phyloP scores from a whole-genome alignment of 2,329 filamentous ascomycete species.

The Alternaria alternata region DNA sequence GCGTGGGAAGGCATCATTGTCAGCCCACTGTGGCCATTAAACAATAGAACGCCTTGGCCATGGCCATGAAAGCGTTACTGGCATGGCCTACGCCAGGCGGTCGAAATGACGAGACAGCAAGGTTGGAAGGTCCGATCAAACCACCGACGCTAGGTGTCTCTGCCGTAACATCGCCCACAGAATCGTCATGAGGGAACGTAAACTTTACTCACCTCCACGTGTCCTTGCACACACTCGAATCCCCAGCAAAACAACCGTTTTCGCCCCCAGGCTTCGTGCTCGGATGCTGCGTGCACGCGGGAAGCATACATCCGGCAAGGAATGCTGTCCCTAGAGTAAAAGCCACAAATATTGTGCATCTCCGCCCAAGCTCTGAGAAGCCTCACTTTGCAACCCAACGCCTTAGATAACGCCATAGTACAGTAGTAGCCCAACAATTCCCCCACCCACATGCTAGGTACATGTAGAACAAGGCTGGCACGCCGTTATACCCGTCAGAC shows the following conservation, averaged over 20 bases:
- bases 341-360: not conserved
- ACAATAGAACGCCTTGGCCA: not conserved
- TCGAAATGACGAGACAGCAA: not conserved
- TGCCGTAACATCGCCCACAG: not conserved
- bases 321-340: not conserved
- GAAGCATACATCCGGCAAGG: not conserved
- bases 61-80: not conserved
- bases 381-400: not conserved
- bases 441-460: not conserved
- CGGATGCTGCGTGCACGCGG: not conserved
- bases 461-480: not conserved
- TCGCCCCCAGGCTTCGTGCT: not conserved
- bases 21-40: constrained; percentile 3
- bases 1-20: not conserved
- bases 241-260: not conserved
- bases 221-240: not conserved
- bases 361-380: not conserved
- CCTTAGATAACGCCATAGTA: not conserved
- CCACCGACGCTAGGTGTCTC: not conserved
- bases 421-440: not conserved
- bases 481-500: not conserved
- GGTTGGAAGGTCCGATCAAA: not conserved
- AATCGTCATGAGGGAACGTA: not conserved
- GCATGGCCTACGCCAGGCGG: not conserved
- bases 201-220: constrained; percentile 2